A percentile compares a stretch with the other conserved stretches of the same genome.
phyloP scores from a whole-genome alignment of 345 rosid genomes.

The Corymbia maculata region DNA sequence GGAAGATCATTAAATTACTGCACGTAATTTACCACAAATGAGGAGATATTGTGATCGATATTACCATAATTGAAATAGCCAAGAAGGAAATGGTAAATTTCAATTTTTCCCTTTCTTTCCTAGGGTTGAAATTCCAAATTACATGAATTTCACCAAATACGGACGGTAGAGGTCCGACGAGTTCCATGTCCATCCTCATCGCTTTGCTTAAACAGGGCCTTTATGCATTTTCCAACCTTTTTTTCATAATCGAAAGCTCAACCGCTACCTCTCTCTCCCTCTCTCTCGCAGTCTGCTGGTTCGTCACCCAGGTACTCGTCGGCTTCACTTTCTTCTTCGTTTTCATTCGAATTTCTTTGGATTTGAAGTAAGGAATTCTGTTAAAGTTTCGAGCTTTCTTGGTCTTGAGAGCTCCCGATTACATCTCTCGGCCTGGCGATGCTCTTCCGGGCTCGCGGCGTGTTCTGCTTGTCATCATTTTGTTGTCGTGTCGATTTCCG shows the following conservation, averaged over 20 bases:
- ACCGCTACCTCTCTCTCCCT: neutral
- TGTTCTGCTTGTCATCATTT: neutral
- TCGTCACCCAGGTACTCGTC: neutral
- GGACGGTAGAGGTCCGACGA: neutral
- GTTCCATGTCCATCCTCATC: neutral
- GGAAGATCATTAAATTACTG: fast-evolving
- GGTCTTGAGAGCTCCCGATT: neutral
- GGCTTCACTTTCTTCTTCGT: neutral
- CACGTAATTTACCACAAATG: neutral
- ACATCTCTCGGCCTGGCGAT: neutral
- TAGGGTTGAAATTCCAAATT: neutral
- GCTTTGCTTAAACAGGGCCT: neutral
- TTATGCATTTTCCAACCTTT: neutral
- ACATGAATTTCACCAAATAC: neutral
- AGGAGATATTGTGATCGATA: neutral
- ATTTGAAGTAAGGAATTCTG: neutral
- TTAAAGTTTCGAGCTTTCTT: neutral
- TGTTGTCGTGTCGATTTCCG: neutral
- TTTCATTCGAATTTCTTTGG: neutral
- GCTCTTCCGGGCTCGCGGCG: neutral
- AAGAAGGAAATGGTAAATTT: neutral
- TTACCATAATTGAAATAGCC: neutral
- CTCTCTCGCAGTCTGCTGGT: neutral
- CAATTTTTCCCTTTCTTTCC: neutral
- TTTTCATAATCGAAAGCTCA: neutral